Evolutionary conservation across 495 filamentous ascomycete genomes (phyloP).

Genomic region (Neurospora sp.): DNA sequence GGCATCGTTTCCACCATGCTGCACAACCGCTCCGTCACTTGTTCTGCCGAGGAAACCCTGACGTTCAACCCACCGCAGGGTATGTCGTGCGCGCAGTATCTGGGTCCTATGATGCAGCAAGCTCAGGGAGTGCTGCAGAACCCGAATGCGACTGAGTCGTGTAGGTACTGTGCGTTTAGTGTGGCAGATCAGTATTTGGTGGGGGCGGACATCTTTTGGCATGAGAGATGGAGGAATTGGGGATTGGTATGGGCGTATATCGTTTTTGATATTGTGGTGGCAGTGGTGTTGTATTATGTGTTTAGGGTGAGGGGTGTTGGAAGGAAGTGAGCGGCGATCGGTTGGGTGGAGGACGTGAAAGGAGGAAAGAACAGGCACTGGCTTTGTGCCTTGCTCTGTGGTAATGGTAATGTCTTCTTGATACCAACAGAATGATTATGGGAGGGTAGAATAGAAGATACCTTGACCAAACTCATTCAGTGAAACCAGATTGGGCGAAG

Average conservation of each 20-base stretch:
- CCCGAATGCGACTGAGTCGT: constrained; percentile 27
- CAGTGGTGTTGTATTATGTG: constrained; percentile 42
- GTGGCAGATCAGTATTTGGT: constrained; percentile 41
- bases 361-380: background rate
- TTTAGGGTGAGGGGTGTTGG: constrained; percentile 31
- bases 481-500: too few species aligned
- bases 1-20: constrained; percentile 46
- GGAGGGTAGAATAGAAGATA: background rate
- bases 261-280: constrained; percentile 38
- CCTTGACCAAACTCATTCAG: background rate
- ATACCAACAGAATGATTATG: background rate
- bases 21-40: constrained; percentile 38
- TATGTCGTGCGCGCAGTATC: constrained; percentile 19
- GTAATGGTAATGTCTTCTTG: background rate
- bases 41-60: constrained; percentile 44
- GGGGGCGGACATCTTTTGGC: constrained; percentile 34
- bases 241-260: constrained; percentile 46
- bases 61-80: constrained; percentile 38
- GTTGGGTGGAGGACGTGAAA: background rate
- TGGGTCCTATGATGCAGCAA: constrained; percentile 7
- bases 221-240: constrained; percentile 43
- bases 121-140: constrained; percentile 37
- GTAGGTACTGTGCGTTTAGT: constrained; percentile 35
- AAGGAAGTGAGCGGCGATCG: background rate
- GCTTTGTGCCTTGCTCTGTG: background rate